Evolutionary conservation across 2,329 filamentous ascomycete species (phyloP).

Genomic region (Paramyrothecium sp.): DNA sequence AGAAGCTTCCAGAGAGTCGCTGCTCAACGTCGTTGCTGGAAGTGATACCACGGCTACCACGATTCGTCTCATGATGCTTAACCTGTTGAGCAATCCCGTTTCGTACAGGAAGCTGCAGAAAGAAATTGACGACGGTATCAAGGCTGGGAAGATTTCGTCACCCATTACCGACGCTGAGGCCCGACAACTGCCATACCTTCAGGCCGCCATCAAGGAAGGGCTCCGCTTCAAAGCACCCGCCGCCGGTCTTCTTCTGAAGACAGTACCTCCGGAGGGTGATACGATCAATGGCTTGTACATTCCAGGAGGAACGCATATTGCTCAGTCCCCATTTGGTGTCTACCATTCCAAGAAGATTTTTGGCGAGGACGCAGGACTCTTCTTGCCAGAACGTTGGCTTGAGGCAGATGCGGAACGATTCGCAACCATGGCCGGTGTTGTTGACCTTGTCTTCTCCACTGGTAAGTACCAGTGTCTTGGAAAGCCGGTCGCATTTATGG

Average conservation of each 20-base stretch:
- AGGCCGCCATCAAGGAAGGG: slow-evolving; percentile 46
- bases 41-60: slow-evolving; percentile 29
- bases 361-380: slow-evolving; percentile 38
- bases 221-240: slow-evolving; percentile 44
- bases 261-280: slow-evolving; percentile 35
- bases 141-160: slow-evolving; percentile 17
- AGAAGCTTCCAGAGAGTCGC: slow-evolving; percentile 25
- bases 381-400: slow-evolving; percentile 50
- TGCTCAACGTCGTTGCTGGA: slow-evolving; percentile 29
- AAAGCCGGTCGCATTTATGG: slow-evolving; percentile 38
- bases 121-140: slow-evolving; percentile 38
- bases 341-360: slow-evolving; percentile 34
- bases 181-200: slow-evolving; percentile 39
- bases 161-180: slow-evolving; percentile 33
- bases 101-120: slow-evolving; percentile 40
- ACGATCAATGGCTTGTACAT: slow-evolving; percentile 37
- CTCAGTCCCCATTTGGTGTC: slow-evolving; percentile 38
- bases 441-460: slow-evolving; percentile 42
- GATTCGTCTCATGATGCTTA: slow-evolving; percentile 44
- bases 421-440: slow-evolving; percentile 31
- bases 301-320: slow-evolving; percentile 45
- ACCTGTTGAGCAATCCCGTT: slow-evolving; percentile 45
- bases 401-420: slow-evolving; percentile 29
- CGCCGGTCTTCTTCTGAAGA: slow-evolving; percentile 28
- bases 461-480: slow-evolving; percentile 46